Conservation (phyloP, 768 basidiomycete species). For the Cubamyces lactineus region DNA sequence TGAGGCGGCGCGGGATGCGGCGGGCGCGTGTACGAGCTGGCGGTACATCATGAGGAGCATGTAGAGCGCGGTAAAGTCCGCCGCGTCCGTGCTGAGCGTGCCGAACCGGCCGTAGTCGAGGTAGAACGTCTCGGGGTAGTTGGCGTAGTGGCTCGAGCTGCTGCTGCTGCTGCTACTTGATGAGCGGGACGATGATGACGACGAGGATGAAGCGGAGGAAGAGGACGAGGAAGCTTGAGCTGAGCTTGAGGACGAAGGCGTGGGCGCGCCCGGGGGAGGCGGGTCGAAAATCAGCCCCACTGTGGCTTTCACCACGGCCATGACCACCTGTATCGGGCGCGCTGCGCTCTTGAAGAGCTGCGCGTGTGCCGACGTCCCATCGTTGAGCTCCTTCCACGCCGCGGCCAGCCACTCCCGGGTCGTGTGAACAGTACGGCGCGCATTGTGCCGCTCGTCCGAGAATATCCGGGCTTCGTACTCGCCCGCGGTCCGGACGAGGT, state of each 20-base stretch:
- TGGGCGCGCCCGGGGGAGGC: slow-evolving; percentile 14
- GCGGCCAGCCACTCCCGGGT: slow-evolving; percentile 69
- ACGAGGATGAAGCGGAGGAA: slow-evolving; percentile 61
- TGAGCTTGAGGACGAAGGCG: slow-evolving; percentile 4
- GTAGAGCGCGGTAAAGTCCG: slow-evolving; percentile 74
- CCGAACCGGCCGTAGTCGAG: slow-evolving; percentile 75
- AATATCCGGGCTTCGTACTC: slow-evolving; percentile 82
- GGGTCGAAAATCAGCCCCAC: slow-evolving; percentile 34
- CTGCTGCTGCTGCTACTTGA: slow-evolving; percentile 29
- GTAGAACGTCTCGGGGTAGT: slow-evolving; percentile 78
- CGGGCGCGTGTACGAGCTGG: slow-evolving; percentile 62
- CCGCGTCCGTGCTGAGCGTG: slow-evolving; percentile 68
- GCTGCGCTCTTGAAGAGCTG: slow-evolving; percentile 20
- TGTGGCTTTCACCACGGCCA: slow-evolving; percentile 30
- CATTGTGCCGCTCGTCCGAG: slow-evolving; percentile 51
- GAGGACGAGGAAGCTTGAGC: slow-evolving; percentile 57
- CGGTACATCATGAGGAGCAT: slow-evolving; percentile 83
- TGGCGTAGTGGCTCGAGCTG: slow-evolving; percentile 38
- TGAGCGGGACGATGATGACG: slow-evolving; percentile 43
- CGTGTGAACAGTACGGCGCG: slow-evolving; percentile 44
- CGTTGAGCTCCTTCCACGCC: slow-evolving; percentile 46
- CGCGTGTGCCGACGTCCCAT: slow-evolving; percentile 1
- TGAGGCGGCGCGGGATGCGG: not conserved
- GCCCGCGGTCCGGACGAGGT: slow-evolving; percentile 77
- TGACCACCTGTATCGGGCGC: slow-evolving; percentile 39